phyloP scores from a whole-genome alignment of 225 moss, liverwort and hornwort species.

The Marchantia paleacea region DNA sequence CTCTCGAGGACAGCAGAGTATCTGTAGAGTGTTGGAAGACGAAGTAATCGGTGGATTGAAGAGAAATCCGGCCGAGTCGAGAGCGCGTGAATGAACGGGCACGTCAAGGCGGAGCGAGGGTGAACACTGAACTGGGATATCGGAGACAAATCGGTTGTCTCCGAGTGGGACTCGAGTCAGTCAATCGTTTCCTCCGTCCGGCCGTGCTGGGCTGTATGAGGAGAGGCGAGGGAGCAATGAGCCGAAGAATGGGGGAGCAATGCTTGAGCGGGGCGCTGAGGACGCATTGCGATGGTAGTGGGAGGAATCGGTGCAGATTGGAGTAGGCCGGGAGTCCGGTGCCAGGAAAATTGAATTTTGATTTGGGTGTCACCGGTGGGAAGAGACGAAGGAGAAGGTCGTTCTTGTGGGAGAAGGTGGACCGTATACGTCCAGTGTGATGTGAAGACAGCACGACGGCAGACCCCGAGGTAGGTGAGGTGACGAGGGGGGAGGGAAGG shows the following conservation, averaged over 20 bases:
- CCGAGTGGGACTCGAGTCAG: neutral
- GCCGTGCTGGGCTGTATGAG: neutral
- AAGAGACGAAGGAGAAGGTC: neutral
- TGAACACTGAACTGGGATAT: neutral
- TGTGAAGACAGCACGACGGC: constrained; percentile 17
- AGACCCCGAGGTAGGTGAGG: constrained; percentile 16
- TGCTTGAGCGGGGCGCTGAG: neutral
- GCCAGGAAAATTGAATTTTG: neutral
- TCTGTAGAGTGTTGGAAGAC: no score
- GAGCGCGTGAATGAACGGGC: constrained; percentile 16
- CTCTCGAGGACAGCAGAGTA: no score
- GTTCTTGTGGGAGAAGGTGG: neutral
- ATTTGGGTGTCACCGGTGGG: neutral
- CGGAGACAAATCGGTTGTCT: neutral
- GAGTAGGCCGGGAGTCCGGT: no score
- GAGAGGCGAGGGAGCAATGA: neutral
- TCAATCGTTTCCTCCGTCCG: neutral
- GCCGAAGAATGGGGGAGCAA: neutral
- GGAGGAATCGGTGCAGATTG: no score
- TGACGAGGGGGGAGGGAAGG: constrained; percentile 4
- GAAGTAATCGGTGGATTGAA: neutral
- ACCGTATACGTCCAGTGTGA: neutral
- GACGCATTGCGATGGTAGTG: neutral
- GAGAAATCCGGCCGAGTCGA: neutral
- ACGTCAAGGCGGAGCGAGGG: neutral